Base-by-base conservation (phyloP, 768 basidiomycete genomes). In the Naganishia randhawae region DNA sequence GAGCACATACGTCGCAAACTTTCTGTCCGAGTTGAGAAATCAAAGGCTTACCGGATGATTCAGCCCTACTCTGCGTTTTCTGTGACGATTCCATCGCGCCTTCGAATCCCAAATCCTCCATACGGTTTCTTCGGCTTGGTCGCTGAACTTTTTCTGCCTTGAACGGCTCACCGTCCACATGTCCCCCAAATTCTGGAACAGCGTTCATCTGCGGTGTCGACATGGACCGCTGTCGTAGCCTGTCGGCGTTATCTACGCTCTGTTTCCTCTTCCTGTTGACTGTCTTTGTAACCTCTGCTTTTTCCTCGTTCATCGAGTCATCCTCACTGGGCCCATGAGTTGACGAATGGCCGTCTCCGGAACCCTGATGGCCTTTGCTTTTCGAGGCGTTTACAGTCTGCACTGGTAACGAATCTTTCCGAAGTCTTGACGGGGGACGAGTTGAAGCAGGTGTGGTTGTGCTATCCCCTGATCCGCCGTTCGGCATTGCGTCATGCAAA, bases 241-340 rank as follows among this genome's bases (percentile, higher is more conserved):
- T 29, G n/a, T 17, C 17, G 2, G 35, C 19, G 25, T 39, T 25
- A 61, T 61, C 57, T 22, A 41, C 57, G 27, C 57, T 61, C 57
- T 61, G 57, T 29, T 61, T 61, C 22, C 57, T 2, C 25, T 61
- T 61, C 37, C 57, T 61, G 19, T 22, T 37, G 57, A 61, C 37
- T 39, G 57, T 61, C 17, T 61, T 61, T 37, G 57, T 39, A n/a
- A 61, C 1, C 14, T 61, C 57, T n/a, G 33, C 19, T 41, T 29
- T 39, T 16, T 61, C 57, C 22, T 61, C 37, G 41, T 61, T 41
- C 37, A 61, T 41, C 37, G 37, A 41, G 10, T 61, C 57, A 14
- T 61, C 37, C 22, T 10, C 37, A 37, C n/a, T 29, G 17, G 37
- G 35, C 19, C 54, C 57, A 39, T n/a, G 57, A 1, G 57, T 9